Percentiles rank a stretch among this genome's conserved stretches.
phyloP scores from a whole-genome alignment of 495 filamentous ascomycete genomes.

The Xylaria intraflava region DNA sequence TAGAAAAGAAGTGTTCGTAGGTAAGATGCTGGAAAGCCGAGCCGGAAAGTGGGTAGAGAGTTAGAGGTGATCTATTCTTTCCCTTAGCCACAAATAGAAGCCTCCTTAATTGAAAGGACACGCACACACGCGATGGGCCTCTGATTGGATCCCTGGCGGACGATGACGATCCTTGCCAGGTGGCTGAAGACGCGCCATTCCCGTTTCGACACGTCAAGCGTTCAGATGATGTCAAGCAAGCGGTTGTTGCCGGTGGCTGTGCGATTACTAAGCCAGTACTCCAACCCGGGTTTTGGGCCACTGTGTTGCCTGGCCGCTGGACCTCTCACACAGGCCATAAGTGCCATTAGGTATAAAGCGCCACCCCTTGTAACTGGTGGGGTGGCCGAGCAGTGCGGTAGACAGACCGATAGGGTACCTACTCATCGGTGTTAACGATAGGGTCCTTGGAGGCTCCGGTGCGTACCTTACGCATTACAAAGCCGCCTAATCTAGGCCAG shows the following conservation, averaged over 20 bases:
- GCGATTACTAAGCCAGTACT: too few species aligned
- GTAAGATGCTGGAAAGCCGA: neutral
- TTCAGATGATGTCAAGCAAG: slow-evolving; percentile 6
- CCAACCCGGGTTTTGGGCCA: too few species aligned
- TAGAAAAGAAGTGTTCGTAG: neutral
- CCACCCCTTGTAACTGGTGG: too few species aligned
- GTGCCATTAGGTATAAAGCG: too few species aligned
- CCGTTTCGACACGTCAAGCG: neutral
- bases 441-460: neutral
- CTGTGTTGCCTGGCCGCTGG: too few species aligned
- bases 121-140: slow-evolving; percentile 28
- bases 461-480: slow-evolving; percentile 21
- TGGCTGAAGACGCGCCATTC: slow-evolving; percentile 1
- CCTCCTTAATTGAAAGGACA: slow-evolving; percentile 27
- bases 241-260: neutral
- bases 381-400: too few species aligned
- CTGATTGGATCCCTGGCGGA: slow-evolving; percentile 27
- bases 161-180: neutral
- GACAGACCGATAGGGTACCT: too few species aligned
- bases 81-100: too few species aligned
- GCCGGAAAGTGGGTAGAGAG: neutral
- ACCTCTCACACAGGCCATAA: too few species aligned
- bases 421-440: too few species aligned
- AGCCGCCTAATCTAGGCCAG: slow-evolving; percentile 12
- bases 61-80: too few species aligned